phyloP scores from a whole-genome alignment of 2,329 filamentous ascomycete genomes.

The Fusarium xyrophilum region DNA sequence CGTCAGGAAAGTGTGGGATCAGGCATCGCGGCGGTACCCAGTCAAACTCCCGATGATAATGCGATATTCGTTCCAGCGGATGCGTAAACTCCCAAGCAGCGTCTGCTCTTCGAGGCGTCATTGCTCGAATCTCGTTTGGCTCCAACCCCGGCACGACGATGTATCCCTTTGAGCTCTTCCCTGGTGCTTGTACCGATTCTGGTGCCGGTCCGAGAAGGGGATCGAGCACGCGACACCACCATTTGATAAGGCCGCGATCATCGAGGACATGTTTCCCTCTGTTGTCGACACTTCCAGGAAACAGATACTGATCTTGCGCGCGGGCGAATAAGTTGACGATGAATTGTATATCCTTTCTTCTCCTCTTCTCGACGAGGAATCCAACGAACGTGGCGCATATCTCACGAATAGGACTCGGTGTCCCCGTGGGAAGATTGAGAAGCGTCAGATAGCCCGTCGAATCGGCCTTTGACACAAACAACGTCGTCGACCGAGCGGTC shows the following conservation, averaged over 20 bases:
- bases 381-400: slow-evolving; percentile 78
- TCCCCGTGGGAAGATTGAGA: slow-evolving; percentile 66
- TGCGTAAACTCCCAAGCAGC: slow-evolving; percentile 74
- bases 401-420: slow-evolving; percentile 74
- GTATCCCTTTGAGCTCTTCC: slow-evolving; percentile 72
- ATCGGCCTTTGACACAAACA: slow-evolving; percentile 97
- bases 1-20: slow-evolving; percentile 90
- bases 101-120: slow-evolving; percentile 65
- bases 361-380: slow-evolving; percentile 73
- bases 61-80: slow-evolving; percentile 70
- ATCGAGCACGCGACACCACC: slow-evolving; percentile 93
- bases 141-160: slow-evolving; percentile 89
- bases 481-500: slow-evolving; percentile 78
- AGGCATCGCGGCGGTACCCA: slow-evolving; percentile 79
- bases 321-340: slow-evolving; percentile 91
- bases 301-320: slow-evolving; percentile 91
- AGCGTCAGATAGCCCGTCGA: slow-evolving; percentile 86
- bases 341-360: slow-evolving; percentile 69
- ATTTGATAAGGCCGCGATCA: slow-evolving; percentile 86
- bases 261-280: slow-evolving; percentile 87
- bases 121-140: slow-evolving; percentile 76
- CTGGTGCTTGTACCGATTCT: slow-evolving; percentile 41
- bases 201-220: slow-evolving; percentile 67
- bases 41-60: slow-evolving; percentile 65
- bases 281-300: slow-evolving; percentile 89